Conservation (phyloP, 805 yeast species). For the Monosporozyma yasuniensis region DNA sequence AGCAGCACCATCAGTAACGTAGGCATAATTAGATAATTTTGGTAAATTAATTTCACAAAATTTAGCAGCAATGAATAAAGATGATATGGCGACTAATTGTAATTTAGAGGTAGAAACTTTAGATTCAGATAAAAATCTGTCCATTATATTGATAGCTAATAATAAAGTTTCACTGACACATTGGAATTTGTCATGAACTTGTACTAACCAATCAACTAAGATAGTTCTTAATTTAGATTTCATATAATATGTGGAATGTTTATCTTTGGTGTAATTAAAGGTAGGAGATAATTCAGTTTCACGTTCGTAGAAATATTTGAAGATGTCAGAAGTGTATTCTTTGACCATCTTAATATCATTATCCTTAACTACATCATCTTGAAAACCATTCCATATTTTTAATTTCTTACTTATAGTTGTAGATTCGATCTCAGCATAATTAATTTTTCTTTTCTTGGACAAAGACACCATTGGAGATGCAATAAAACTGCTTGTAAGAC, state of each 20-base stretch:
- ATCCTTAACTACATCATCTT: conserved; percentile 48
- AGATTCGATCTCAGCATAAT: not conserved
- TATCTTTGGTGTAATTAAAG: conserved; percentile 45
- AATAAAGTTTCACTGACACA: conserved; percentile 78
- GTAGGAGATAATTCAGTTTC: conserved; percentile 64
- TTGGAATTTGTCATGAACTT: conserved; percentile 76
- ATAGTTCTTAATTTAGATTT: conserved; percentile 79
- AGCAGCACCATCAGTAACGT: conserved; percentile 80
- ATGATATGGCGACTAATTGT: conserved; percentile 78
- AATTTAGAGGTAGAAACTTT: conserved; percentile 66
- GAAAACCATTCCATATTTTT: conserved; percentile 28
- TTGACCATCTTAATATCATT: conserved; percentile 41
- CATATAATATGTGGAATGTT: conserved; percentile 47
- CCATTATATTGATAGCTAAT: conserved; percentile 78
- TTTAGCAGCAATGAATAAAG: conserved; percentile 85
- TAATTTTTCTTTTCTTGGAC: not conserved
- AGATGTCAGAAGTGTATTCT: conserved; percentile 82
- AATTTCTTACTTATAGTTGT: not conserved
- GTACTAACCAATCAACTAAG: conserved; percentile 85
- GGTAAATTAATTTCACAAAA: conserved; percentile 89
- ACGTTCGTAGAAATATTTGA: conserved; percentile 57
- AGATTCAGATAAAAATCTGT: conserved; percentile 70
- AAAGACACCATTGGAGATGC: conserved; percentile 1
- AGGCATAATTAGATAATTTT: conserved; percentile 73
- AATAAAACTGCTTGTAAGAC: not conserved